Base-by-base conservation (phyloP, 257 asterid species). In the Solanum neorickii region DNA sequence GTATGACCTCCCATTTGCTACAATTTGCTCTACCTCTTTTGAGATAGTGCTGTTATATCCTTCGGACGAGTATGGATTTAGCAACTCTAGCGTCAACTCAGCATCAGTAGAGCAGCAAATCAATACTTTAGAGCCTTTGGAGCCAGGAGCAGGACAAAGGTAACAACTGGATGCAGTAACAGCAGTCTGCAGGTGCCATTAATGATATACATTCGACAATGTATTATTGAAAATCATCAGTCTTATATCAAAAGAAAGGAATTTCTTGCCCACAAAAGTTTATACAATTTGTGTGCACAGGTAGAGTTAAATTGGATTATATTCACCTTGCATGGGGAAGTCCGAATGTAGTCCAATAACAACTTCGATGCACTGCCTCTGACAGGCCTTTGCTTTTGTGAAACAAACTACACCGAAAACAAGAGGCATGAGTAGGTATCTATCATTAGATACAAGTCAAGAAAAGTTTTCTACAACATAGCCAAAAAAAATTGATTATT, bases 91-190 rank as follows among this genome's bases (percentile, higher is more conserved):
- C 56, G 78, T 85, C 65, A 73, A 87, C 87, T 91, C 87, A 7
- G 91, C 83, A 90, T 92, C 92, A 49, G 90, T 66, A 49, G 92
- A 89, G 89, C 95, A 93, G 94, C 95, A 94, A 85, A 94, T 92
- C 75, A 95, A 91, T 85, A 93, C 89, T 90, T 89, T 93, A 56
- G 92, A 87, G 87, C 98, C 98, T 93, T 94, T 97, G 87, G 98
- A 95, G 68, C 98, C 98, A 85, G 99, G 98, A 91, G 96, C 94
- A 82, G 98, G 98, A 92, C 98, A 94, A 84, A 97, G 97, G 91
- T 93, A 95, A 93, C 98, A 94, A 89, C 95, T 91, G 76, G 98
- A 98, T 84, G 93, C 98, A 52, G 98, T 93, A 76, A 95, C 93
- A 91, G 92, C 88, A 86, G 94, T 92, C 99, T 95, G 93, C 87